phyloP scores from a whole-genome alignment of 306 rosid species.

The Alnus glutinosa region DNA sequence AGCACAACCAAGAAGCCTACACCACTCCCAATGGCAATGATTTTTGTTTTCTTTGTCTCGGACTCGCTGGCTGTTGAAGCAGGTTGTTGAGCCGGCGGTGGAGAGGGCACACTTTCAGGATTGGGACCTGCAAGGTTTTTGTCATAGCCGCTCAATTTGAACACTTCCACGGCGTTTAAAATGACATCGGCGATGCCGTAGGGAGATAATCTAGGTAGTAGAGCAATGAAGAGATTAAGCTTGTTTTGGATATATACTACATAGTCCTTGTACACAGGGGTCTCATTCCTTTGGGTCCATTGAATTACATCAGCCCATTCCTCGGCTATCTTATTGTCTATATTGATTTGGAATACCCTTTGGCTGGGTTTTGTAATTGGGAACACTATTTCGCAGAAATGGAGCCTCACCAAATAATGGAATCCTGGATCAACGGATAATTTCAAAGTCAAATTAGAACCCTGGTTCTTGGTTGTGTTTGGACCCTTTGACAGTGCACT shows the following conservation, averaged over 20 bases:
- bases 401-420: slow-evolving; percentile 48
- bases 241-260: neutral
- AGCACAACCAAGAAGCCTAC: no score
- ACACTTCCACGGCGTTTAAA: slow-evolving; percentile 33
- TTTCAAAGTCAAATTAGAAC: slow-evolving; percentile 35
- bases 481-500: neutral
- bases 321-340: neutral
- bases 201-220: neutral
- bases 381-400: neutral
- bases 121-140: slow-evolving; percentile 17
- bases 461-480: neutral
- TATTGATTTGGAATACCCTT: neutral
- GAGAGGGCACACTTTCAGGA: no score
- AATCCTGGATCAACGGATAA: slow-evolving; percentile 47
- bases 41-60: neutral
- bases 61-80: neutral
- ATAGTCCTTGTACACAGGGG: neutral
- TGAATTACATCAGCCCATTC: neutral
- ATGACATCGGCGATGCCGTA: neutral
- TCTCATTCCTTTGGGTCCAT: neutral
- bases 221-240: neutral
- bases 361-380: fast-evolving
- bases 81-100: neutral
- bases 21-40: neutral
- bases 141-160: slow-evolving; percentile 10